phyloP scores from a whole-genome alignment of 1,284 basidiomycete species.

The Cryptococcus sp. region DNA sequence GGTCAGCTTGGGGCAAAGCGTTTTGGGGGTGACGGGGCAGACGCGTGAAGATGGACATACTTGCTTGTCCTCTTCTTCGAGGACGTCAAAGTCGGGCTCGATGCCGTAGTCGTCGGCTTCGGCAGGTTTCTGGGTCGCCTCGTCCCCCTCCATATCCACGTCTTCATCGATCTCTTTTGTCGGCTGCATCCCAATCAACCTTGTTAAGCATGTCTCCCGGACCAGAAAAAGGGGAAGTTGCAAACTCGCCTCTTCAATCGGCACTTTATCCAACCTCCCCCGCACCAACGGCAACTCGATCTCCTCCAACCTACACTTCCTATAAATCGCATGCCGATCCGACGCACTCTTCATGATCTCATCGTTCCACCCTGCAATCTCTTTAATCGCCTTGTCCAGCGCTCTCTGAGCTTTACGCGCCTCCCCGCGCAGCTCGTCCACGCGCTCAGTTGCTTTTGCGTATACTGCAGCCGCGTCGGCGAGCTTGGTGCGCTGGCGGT shows the following conservation, averaged over 20 bases:
- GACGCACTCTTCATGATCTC: slow-evolving; percentile 85
- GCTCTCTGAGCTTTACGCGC: slow-evolving; percentile 66
- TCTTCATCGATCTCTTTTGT: slow-evolving; percentile 2
- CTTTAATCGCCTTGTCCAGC: slow-evolving; percentile 83
- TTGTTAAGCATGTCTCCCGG: background rate
- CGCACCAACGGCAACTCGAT: slow-evolving; percentile 71
- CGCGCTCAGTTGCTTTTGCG: slow-evolving; percentile 54
- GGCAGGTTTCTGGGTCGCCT: slow-evolving; percentile 67
- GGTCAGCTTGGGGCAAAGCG: no score
- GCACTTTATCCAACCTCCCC: slow-evolving; percentile 79
- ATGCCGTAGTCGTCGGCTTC: slow-evolving; percentile 80
- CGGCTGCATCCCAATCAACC: background rate
- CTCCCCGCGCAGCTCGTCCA: slow-evolving; percentile 74
- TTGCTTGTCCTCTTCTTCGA: slow-evolving; percentile 80
- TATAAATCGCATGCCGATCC: slow-evolving; percentile 81
- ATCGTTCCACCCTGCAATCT: slow-evolving; percentile 86
- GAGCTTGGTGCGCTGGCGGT: slow-evolving; percentile 61
- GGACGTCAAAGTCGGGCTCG: slow-evolving; percentile 75
- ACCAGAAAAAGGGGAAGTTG: background rate
- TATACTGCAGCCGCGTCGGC: slow-evolving; percentile 50
- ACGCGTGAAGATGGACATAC: slow-evolving; percentile 52
- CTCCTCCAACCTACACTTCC: slow-evolving; percentile 90
- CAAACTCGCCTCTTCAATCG: slow-evolving; percentile 77
- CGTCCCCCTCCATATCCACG: slow-evolving; percentile 73
- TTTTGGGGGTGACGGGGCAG: no score